Evolutionary conservation across 257 asterid genomes (phyloP), one percentile per base, ranked within the genome.

Genomic region (Capsicum rhomboideum): DNA sequence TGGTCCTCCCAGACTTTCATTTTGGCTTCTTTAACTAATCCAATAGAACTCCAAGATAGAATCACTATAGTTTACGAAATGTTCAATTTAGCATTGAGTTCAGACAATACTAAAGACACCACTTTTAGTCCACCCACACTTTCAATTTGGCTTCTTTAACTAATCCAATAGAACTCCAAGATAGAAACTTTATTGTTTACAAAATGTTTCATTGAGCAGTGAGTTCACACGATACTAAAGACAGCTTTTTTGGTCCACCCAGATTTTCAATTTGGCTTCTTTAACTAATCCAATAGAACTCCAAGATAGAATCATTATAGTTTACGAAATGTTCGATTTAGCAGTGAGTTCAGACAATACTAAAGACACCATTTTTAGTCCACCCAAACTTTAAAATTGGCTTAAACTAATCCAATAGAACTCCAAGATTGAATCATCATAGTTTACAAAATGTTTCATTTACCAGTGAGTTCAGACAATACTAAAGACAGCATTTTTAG

Each of bases 381-480:
- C 67, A 75, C 28, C 78, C 59, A 2, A 75, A 56, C 72, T 82
- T 83, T 77, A 81, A 87, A 84, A 78, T 77, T 55, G 12, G 26
- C 34, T 46, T 37, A n/a, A n/a, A n/a, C 80, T 71, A 42, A 55
- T 61, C 34, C 20, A 23, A 61, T 61, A 61, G 20, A 26, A 61
- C 37, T 12, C 37, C 37, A 61, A 23, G 18, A 53, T 21, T 50
- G 83, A 64, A 64, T 14, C n/a, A 28, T 64, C 14, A 29, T 29
- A 64, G 44, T 28, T 68, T 12, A 61, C 34, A 0, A 61, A 5
- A 61, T 61, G 68, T 61, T 61, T 61, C 34, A 61, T 61, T 23
- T 23, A 11, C 9, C 68, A 61, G 0, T 23, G 34, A 61, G 18
- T 23, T 61, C 68, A 23, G 34, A 23, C 52, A 1, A 71, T 71